Evolutionary conservation across 768 basidiomycete species (phyloP).

Genomic region (Scleroderma bovista): DNA sequence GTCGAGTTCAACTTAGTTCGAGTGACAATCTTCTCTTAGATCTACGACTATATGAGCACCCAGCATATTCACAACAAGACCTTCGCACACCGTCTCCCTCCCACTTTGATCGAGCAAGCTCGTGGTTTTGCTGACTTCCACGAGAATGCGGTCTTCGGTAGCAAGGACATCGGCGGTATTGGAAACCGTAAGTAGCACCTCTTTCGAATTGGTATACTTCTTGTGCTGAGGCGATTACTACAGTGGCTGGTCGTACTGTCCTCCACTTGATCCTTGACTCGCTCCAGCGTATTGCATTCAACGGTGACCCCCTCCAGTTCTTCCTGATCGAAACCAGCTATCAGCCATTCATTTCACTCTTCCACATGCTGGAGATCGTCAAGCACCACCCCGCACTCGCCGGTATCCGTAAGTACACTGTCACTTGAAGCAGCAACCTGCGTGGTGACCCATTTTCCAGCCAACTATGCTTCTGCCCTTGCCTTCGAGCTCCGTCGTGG

Average conservation of each 20-base stretch:
- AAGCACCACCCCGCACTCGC: slow-evolving; percentile 53
- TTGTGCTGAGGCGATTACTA: slow-evolving; percentile 8
- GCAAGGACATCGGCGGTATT: slow-evolving; percentile 53
- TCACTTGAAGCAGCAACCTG: background rate
- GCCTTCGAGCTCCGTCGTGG: slow-evolving; percentile 77
- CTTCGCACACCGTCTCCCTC: slow-evolving; percentile 74
- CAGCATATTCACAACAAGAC: slow-evolving; percentile 78
- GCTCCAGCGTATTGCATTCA: slow-evolving; percentile 74
- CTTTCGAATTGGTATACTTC: too few species aligned
- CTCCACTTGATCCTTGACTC: slow-evolving; percentile 66
- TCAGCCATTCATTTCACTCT: slow-evolving; percentile 87
- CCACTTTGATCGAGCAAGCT: slow-evolving; percentile 70
- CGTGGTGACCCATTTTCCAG: slow-evolving; percentile 30
- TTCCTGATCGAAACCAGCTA: slow-evolving; percentile 77
- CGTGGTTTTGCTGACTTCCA: slow-evolving; percentile 75
- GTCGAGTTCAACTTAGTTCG: background rate
- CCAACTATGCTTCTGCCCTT: slow-evolving; percentile 67
- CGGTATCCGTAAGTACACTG: slow-evolving; percentile 53
- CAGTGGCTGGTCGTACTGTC: slow-evolving; percentile 81
- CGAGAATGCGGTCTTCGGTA: slow-evolving; percentile 71
- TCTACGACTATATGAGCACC: slow-evolving; percentile 75
- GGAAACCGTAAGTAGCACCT: slow-evolving; percentile 59
- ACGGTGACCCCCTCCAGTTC: slow-evolving; percentile 75
- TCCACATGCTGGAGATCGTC: slow-evolving; percentile 66
- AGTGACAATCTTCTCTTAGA: slow-evolving; percentile 29